These are phyloP conservation scores for Myrica gale DNA, from an alignment of 306 rosid species.

Conservation along the genomic window DNA sequence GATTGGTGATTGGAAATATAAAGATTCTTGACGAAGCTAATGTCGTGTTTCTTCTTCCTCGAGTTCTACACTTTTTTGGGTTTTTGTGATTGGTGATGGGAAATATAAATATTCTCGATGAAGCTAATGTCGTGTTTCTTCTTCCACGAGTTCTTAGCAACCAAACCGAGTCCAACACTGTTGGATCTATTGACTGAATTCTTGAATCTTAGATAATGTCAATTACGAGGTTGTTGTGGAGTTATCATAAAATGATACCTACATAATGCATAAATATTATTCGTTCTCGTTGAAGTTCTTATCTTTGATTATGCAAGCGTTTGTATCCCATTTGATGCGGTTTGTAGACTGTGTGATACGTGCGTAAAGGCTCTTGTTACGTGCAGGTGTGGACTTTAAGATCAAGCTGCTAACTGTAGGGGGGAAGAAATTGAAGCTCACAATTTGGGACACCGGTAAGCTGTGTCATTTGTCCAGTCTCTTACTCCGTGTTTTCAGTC, in stretches of 20 bases:
- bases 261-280: not conserved
- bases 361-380: constrained; percentile 8
- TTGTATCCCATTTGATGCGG: not conserved
- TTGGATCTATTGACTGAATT: constrained; percentile 33
- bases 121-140: not conserved
- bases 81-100: no score
- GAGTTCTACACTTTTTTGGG: no score
- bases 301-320: not conserved
- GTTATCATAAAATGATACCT: not conserved
- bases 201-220: not conserved
- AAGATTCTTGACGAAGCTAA: not conserved
- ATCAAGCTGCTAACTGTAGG: constrained; percentile 77
- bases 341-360: constrained; percentile 3
- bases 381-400: constrained; percentile 94
- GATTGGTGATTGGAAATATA: not conserved
- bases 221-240: not conserved
- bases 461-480: not conserved
- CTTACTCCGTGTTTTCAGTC: not conserved
- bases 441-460: constrained; percentile 99
- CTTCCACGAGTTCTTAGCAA: constrained; percentile 5
- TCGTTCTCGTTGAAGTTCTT: not conserved
- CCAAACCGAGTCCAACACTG: constrained; percentile 13
- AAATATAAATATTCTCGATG: not conserved
- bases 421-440: constrained; percentile 85
- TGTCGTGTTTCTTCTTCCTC: no score